Percentiles rank a stretch among this genome's conserved stretches.
phyloP scores from a whole-genome alignment of 1,284 basidiomycete genomes.

The Waitea zeae region DNA sequence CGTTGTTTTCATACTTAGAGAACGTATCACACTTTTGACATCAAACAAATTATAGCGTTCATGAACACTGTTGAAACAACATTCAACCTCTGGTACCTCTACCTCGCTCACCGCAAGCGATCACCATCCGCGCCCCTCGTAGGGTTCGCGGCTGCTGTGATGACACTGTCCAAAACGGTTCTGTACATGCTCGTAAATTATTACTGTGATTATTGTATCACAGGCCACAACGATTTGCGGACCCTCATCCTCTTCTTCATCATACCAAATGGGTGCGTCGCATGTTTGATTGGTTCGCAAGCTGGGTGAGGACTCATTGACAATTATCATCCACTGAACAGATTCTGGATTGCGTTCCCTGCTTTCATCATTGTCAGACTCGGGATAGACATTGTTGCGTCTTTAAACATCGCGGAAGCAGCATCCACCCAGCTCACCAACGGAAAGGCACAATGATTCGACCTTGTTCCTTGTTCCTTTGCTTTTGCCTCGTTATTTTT shows the following conservation, averaged over 20 bases:
- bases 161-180: conserved; percentile 76
- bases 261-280: conserved; percentile 59
- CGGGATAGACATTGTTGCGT: too few species aligned
- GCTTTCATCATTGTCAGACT: too few species aligned
- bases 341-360: conserved; percentile 64
- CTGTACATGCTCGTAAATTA: conserved; percentile 65
- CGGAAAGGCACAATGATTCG: too few species aligned
- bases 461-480: too few species aligned
- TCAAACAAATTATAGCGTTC: conserved; percentile 32
- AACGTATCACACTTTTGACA: conserved; percentile 1
- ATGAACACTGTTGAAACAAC: conserved; percentile 70
- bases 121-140: conserved; percentile 54
- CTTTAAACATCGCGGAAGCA: too few species aligned
- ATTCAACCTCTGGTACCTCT: conserved; percentile 63
- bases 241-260: conserved; percentile 50
- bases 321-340: conserved; percentile 11
- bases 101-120: conserved; percentile 42
- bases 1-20: conserved; percentile 9
- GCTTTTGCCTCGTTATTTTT: too few species aligned
- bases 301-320: conserved; percentile 1
- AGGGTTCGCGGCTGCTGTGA: conserved; percentile 52
- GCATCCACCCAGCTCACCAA: too few species aligned
- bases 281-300: conserved; percentile 3
- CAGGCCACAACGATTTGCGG: conserved; percentile 53
- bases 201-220: conserved; percentile 50